phyloP scores from a whole-genome alignment of 495 filamentous ascomycete species.

The Cercophora samala region DNA sequence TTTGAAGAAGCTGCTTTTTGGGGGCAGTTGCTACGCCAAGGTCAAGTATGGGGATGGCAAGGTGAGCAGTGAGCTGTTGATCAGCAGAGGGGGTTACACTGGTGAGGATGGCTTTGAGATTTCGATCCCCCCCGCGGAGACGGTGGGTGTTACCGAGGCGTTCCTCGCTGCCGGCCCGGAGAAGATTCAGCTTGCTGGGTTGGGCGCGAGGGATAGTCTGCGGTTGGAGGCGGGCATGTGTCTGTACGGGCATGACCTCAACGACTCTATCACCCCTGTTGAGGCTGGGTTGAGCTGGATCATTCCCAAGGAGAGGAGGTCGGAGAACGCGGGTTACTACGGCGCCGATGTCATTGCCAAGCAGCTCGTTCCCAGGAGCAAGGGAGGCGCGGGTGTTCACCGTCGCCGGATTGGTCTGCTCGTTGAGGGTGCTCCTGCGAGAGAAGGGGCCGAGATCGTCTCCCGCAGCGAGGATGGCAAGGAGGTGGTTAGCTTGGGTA shows the following conservation, averaged over 20 bases:
- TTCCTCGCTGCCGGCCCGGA: slow-evolving; percentile 63
- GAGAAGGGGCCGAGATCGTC: slow-evolving; percentile 82
- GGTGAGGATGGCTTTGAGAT: slow-evolving; percentile 99
- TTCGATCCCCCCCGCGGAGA: slow-evolving; percentile 63
- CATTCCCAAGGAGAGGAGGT: slow-evolving; percentile 70
- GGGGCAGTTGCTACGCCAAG: slow-evolving; percentile 57
- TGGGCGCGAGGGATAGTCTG: slow-evolving; percentile 88
- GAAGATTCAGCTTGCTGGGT: slow-evolving; percentile 71
- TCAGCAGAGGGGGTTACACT: slow-evolving; percentile 89
- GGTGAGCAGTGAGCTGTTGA: slow-evolving; percentile 57
- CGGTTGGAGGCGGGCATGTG: slow-evolving; percentile 97
- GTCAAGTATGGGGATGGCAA: slow-evolving; percentile 40
- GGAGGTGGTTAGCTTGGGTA: slow-evolving; percentile 53
- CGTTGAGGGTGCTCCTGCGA: slow-evolving; percentile 81
- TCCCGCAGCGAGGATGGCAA: slow-evolving; percentile 40
- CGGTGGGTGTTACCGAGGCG: slow-evolving; percentile 53
- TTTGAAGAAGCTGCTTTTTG: slow-evolving; percentile 74
- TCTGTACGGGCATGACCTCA: slow-evolving; percentile 94
- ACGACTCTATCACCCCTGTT: slow-evolving; percentile 83
- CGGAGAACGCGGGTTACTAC: slow-evolving; percentile 61
- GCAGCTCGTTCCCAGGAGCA: slow-evolving; percentile 65
- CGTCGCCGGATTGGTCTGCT: slow-evolving; percentile 76
- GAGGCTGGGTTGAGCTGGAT: slow-evolving; percentile 83
- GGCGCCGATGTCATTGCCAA: slow-evolving; percentile 68
- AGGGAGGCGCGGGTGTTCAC: slow-evolving; percentile 62